phyloP scores from a whole-genome alignment of 2,329 filamentous ascomycete species.

The Talaromyces sp. region DNA sequence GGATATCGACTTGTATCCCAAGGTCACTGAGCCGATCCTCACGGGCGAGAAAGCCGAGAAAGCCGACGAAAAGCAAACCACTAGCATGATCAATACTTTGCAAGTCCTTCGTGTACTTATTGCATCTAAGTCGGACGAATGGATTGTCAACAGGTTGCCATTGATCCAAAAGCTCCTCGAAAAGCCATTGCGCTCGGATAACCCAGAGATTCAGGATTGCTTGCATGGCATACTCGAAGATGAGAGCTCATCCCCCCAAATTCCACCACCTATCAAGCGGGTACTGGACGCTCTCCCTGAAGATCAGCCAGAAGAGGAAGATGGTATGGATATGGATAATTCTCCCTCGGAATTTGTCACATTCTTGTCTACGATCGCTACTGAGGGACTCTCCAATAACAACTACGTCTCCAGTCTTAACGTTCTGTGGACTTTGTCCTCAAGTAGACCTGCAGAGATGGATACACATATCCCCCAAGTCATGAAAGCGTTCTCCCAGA shows the following conservation, averaged over 20 bases:
- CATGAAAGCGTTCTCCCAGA: conserved; percentile 89
- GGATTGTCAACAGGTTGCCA: conserved; percentile 74
- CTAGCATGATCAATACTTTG: conserved; percentile 85
- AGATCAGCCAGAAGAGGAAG: conserved; percentile 74
- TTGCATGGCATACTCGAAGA: conserved; percentile 69
- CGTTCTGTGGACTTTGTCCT: conserved; percentile 84
- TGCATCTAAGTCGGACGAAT: conserved; percentile 81
- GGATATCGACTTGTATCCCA: conserved; percentile 84
- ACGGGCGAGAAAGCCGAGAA: conserved; percentile 78
- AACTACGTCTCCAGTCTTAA: conserved; percentile 88
- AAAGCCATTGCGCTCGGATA: conserved; percentile 81
- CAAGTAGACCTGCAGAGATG: conserved; percentile 77
- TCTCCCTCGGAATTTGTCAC: conserved; percentile 82
- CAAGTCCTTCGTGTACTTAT: conserved; percentile 88
- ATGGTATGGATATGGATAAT: conserved; percentile 67
- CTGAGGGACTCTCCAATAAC: conserved; percentile 73
- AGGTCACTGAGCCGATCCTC: conserved; percentile 80
- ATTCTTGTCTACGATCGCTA: conserved; percentile 78
- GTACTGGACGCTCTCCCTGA: conserved; percentile 87
- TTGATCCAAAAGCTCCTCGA: conserved; percentile 82
- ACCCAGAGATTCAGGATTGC: conserved; percentile 89
- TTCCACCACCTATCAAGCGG: conserved; percentile 71
- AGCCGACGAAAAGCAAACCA: conserved; percentile 76
- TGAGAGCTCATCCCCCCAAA: conserved; percentile 62
- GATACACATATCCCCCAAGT: conserved; percentile 81